Evolutionary conservation across 2,329 filamentous ascomycete species (phyloP).

Genomic region (Botrytis byssoidea): DNA sequence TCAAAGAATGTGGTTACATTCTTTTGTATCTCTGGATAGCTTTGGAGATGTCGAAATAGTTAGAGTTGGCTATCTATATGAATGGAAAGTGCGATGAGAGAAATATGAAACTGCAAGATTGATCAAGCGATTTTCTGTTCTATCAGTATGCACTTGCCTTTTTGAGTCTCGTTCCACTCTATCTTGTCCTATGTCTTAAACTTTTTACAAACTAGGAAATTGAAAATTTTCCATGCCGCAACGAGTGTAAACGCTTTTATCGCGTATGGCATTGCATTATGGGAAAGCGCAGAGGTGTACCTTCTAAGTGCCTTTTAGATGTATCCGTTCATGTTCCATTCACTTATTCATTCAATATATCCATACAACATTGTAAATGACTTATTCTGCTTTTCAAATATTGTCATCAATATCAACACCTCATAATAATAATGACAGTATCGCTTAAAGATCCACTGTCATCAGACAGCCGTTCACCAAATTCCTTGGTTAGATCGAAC

Average conservation of each 20-base stretch:
- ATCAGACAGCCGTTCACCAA: not conserved
- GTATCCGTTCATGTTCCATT: not conserved
- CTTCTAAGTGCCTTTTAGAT: too few relatives aligned
- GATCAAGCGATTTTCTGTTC: not conserved
- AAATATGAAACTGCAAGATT: not conserved
- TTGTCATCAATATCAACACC: not conserved
- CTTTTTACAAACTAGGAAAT: not conserved
- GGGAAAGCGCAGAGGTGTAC: not conserved
- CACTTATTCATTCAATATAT: not conserved
- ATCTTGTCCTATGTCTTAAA: not conserved
- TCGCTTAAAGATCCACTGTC: not conserved
- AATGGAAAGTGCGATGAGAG: not conserved
- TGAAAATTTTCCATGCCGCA: not conserved
- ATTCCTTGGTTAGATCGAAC: not conserved
- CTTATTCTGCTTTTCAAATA: not conserved
- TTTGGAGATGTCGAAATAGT: not conserved
- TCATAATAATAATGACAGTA: not conserved
- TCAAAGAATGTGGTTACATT: not conserved
- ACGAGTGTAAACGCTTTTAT: not conserved
- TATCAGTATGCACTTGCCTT: not conserved
- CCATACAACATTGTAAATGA: not conserved
- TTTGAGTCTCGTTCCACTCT: not conserved
- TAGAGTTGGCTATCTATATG: not conserved
- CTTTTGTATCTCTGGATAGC: not conserved
- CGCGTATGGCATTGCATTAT: not conserved